A percentile compares a stretch with the other conserved stretches of the same genome.
phyloP scores from a whole-genome alignment of 148 eudicot species.

The Euryodendron excelsum region DNA sequence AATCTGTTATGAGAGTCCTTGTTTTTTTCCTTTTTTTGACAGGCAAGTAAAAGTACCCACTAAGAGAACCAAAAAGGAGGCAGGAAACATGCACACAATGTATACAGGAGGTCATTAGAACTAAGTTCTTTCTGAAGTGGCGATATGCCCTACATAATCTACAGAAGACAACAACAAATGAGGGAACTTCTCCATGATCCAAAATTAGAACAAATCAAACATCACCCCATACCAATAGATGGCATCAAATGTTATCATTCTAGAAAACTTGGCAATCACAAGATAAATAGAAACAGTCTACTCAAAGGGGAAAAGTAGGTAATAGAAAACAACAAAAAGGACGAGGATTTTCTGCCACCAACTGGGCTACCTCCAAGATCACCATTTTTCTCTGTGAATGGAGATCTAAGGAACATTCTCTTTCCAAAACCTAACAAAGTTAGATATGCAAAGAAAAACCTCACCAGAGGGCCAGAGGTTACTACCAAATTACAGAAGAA shows the following conservation, averaged over 20 bases:
- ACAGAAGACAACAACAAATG: not conserved
- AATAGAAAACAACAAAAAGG: not conserved
- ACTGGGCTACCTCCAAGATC: not conserved
- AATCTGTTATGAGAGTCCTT: not conserved
- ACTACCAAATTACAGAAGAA: not conserved
- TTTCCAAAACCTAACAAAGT: slow-evolving; percentile 1
- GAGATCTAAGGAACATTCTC: not conserved
- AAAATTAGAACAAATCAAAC: too few relatives aligned
- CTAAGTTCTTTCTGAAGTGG: not conserved
- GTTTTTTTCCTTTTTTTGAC: not conserved
- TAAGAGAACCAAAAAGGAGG: not conserved
- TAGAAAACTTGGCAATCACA: not conserved
- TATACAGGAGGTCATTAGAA: not conserved
- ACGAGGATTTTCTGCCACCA: not conserved
- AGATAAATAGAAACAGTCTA: not conserved
- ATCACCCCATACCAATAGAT: not conserved
- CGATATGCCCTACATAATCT: not conserved
- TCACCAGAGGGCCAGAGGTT: not conserved
- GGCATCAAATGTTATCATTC: not conserved
- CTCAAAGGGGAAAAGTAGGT: not conserved
- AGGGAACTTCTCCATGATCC: not conserved
- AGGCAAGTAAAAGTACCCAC: not conserved
- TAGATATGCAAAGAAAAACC: not conserved
- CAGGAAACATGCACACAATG: not conserved
- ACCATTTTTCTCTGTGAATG: not conserved